Percentiles rank a stretch among this genome's conserved stretches.
These are phyloP conservation scores for Debaryomyces nepalensis DNA, from an alignment of 1,139 yeast genomes.

Conservation along the genomic window DNA sequence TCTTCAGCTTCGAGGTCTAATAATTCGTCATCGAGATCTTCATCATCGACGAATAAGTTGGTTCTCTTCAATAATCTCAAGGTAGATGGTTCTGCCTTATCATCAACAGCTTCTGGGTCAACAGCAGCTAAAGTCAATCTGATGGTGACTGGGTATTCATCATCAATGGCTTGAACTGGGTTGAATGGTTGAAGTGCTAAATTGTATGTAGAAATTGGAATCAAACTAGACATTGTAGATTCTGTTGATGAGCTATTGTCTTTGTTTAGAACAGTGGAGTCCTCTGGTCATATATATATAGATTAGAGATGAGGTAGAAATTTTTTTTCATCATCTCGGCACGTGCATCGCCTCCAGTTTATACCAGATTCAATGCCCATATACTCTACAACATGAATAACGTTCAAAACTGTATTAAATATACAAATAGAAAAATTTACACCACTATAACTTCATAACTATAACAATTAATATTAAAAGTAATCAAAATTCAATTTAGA, in stretches of 20 bases:
- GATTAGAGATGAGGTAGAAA: slow-evolving; percentile 21
- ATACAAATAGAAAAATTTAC: slow-evolving; percentile 36
- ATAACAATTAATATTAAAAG: slow-evolving; percentile 18
- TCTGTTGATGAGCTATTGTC: slow-evolving; percentile 1
- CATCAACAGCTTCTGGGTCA: slow-evolving; percentile 84
- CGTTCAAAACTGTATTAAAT: slow-evolving; percentile 38
- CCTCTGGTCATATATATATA: slow-evolving; percentile 7
- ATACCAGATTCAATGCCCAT: not conserved
- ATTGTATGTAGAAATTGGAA: slow-evolving; percentile 86
- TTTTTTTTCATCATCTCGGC: slow-evolving; percentile 13
- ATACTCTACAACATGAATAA: slow-evolving; percentile 8
- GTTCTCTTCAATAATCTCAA: slow-evolving; percentile 83
- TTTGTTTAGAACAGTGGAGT: slow-evolving; percentile 4
- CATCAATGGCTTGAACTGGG: slow-evolving; percentile 85
- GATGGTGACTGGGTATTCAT: slow-evolving; percentile 85
- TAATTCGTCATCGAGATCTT: slow-evolving; percentile 56
- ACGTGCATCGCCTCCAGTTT: slow-evolving; percentile 15
- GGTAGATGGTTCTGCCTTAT: slow-evolving; percentile 84
- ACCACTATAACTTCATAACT: slow-evolving; percentile 22
- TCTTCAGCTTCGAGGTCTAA: slow-evolving; percentile 51
- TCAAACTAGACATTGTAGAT: slow-evolving; percentile 60
- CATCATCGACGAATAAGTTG: slow-evolving; percentile 54
- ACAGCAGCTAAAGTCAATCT: slow-evolving; percentile 94
- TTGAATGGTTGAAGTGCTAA: slow-evolving; percentile 83
- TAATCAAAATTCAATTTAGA: slow-evolving; percentile 52